Evolutionary conservation across 2,329 filamentous ascomycete species (phyloP).

Genomic region (Pseudogymnoascus sp.): DNA sequence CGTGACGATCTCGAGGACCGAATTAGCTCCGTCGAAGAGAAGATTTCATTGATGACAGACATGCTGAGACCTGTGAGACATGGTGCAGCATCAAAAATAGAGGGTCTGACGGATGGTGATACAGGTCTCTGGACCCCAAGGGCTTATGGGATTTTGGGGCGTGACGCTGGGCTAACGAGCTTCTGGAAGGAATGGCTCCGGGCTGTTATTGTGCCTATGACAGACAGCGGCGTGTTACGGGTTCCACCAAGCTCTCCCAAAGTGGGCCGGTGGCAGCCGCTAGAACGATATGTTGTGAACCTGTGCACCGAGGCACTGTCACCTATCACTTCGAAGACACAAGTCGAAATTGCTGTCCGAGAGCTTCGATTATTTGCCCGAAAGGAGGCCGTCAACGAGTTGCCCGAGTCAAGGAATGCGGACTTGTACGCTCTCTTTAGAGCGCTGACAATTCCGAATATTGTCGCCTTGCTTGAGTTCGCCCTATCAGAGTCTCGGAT

Average conservation of each 20-base stretch:
- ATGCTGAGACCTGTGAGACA: slow-evolving; percentile 86
- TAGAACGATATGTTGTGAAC: slow-evolving; percentile 95
- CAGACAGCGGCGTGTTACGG: slow-evolving; percentile 71
- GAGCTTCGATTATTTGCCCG: slow-evolving; percentile 87
- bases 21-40: slow-evolving; percentile 93
- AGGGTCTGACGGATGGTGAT: slow-evolving; percentile 89
- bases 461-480: slow-evolving; percentile 88
- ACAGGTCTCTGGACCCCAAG: slow-evolving; percentile 93
- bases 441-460: slow-evolving; percentile 81
- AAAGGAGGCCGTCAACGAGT: slow-evolving; percentile 86
- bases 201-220: slow-evolving; percentile 92
- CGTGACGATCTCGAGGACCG: slow-evolving; percentile 85
- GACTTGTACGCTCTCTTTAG: slow-evolving; percentile 92
- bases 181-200: slow-evolving; percentile 99
- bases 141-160: slow-evolving; percentile 84
- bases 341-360: slow-evolving; percentile 83
- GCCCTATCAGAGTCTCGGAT: slow-evolving; percentile 89
- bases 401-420: slow-evolving; percentile 82
- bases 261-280: slow-evolving; percentile 88
- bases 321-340: slow-evolving; percentile 86
- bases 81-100: slow-evolving; percentile 92
- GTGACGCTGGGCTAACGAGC: slow-evolving; percentile 70
- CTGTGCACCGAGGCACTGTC: slow-evolving; percentile 91
- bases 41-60: slow-evolving; percentile 94
- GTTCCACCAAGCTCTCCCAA: slow-evolving; percentile 83